Base-by-base conservation (phyloP, 495 filamentous ascomycete species). In the Daldinia bambusicola region DNA sequence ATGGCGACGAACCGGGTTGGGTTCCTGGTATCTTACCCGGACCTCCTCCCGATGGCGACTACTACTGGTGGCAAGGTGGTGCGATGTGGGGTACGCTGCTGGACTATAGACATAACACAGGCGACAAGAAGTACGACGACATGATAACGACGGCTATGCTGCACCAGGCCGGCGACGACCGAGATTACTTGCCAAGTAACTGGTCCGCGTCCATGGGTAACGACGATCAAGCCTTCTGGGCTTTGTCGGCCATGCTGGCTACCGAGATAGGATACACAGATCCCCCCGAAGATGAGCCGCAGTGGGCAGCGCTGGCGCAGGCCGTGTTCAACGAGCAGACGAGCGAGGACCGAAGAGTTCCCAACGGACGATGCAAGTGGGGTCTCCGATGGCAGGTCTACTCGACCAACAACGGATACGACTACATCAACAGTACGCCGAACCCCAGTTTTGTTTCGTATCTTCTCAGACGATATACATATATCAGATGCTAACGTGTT, bases 331-430 rank as follows among this genome's bases (percentile, higher is more conserved):
- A 93, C 72, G 85, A 86, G 9, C 90, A 93, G 72, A 83, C 82
- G 8, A 53, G 67, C 14, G 82, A 69, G 70, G 84, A 76, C 86
- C 82, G 63, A 86, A 84, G 89, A 22, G 91, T 88, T 84, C 84
- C 89, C 63, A 77, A 74, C 0, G 75, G 74, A 10, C 84, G 81
- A 14, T 95, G 92, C 75, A 81, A 84, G 45, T 92, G 92, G 68
- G 92, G 92, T 8, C 81, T 94, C 55, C 81, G 88, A 66, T 94
- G 92, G 92, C 92, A 95, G 83, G 91, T 93, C 59, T 91, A 85
- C 76, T 80, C 86, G 10, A 91, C 88, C 72, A 91, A 93, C 79
- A 86, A 83, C 8, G 92, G 92, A 12, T 94, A 91, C 74, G 84
- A 87, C 48, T 88, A 89, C 67, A 92, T 91, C 73, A 89, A 90